These are phyloP conservation scores for Penicillium coprophilum DNA, from an alignment of 495 filamentous ascomycete genomes.

Conservation along the genomic window DNA sequence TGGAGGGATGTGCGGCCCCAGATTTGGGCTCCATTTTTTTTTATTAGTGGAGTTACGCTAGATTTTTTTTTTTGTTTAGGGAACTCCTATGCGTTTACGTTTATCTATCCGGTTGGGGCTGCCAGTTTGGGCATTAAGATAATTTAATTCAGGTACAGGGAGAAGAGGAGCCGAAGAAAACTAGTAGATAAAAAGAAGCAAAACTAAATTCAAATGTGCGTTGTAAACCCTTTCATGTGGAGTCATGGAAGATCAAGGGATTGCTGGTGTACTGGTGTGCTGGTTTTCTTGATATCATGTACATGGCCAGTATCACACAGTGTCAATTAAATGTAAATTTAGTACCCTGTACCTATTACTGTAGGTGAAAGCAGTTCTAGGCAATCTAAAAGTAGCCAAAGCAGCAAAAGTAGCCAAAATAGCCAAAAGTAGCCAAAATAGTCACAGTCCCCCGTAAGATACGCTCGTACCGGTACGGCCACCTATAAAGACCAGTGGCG, in stretches of 20 bases:
- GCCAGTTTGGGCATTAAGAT: constrained; percentile 5
- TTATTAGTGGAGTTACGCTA: constrained; percentile 18
- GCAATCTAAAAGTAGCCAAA: neutral
- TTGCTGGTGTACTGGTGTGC: no score
- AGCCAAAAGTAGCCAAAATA: neutral
- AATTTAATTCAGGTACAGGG: no score
- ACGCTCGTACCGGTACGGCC: constrained; percentile 15
- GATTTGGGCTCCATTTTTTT: constrained; percentile 28
- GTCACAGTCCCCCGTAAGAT: constrained; percentile 4
- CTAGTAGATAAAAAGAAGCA: neutral
- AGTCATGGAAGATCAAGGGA: no score
- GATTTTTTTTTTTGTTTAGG: neutral
- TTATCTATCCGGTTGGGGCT: constrained; percentile 1
- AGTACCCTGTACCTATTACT: no score
- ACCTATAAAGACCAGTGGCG: constrained; percentile 16
- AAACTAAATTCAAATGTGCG: neutral
- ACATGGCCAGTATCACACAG: no score
- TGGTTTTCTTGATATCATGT: no score
- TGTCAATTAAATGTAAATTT: no score
- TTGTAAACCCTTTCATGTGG: neutral
- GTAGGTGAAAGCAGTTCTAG: no score
- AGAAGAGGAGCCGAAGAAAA: no score
- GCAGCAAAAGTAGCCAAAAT: neutral
- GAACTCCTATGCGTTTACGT: neutral
- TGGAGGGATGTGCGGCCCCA: constrained; percentile 30